Evolutionary conservation across 768 basidiomycete genomes (phyloP), one percentile per base, ranked within the genome.

Genomic region (Pholiota molesta): DNA sequence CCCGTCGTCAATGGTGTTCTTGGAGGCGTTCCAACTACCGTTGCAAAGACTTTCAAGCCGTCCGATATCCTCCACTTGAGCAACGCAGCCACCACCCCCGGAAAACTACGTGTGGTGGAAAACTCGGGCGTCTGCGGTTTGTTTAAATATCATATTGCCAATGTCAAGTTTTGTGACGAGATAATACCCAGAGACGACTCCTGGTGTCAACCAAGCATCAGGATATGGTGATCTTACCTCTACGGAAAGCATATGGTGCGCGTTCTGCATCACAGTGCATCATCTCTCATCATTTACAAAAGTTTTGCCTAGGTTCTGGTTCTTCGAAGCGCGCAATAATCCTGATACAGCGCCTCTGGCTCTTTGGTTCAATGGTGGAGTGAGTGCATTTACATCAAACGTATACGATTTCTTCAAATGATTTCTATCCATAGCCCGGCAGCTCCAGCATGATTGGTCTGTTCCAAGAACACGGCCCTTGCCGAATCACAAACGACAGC

Each of bases 401-500:
- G 21, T 42, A 21, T 37, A 31, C 39, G 19, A 6, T 6, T 9
- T 40, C 13, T 14, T 33, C 21, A 13, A 42, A 42, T 39, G 26
- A 26, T 28, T 9, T 37, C 55, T 39, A 10, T 23, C 42, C 23
- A 17, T 62, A 83, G 81, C 86, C 86, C 19, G 85, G 84, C 31
- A 80, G 79, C 66, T 83, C 83, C 2, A 82, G 82, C 42, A 83
- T 83, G 75, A 76, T 88, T 1, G 91, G 89, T 3, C 77, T 92
- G 13, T 81, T 92, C 62, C 89, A 90, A 81, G 91, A 91, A 71
- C 75, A 81, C 66, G 92, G 92, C 3, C 92, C 92, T 1, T 94
- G 93, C 72, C 76, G 83, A 21, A 84, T 87, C 59, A 82, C 75
- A 19, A 85, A 84, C 66, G 83, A 86, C 68, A 81, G 78, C 63